These are phyloP conservation scores for Ceriops zippeliana DNA, from an alignment of 345 rosid genomes.

Conservation along the genomic window DNA sequence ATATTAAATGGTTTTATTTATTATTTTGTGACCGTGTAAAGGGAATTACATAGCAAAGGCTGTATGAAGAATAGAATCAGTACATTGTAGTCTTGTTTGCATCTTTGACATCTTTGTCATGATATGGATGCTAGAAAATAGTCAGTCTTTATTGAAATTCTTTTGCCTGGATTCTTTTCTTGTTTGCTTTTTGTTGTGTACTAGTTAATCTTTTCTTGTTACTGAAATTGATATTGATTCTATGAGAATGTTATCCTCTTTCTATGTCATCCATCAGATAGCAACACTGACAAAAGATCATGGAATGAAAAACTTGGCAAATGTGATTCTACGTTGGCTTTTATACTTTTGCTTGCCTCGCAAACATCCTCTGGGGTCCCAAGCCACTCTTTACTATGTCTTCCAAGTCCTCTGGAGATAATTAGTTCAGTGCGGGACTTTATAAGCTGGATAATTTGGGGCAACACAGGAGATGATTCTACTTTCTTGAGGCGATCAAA, in stretches of 20 bases:
- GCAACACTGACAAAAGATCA: conserved; percentile 51
- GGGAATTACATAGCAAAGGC: not conserved
- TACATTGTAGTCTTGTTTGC: not conserved
- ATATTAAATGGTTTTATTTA: not conserved
- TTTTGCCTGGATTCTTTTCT: too few relatives aligned
- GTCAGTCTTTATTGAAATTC: not conserved
- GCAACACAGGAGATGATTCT: conserved; percentile 57
- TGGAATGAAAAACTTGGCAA: conserved; percentile 77
- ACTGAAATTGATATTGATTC: not conserved
- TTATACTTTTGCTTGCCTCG: conserved; percentile 47
- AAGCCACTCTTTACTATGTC: conserved; percentile 27
- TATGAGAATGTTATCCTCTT: conserved; percentile 2
- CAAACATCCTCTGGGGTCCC: conserved; percentile 37
- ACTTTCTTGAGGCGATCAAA: conserved; percentile 62
- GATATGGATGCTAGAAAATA: not conserved
- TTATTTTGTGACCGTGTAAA: not conserved
- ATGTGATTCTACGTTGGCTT: conserved; percentile 76
- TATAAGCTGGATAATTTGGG: conserved; percentile 80
- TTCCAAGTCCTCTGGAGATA: conserved; percentile 56
- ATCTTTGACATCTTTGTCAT: not conserved
- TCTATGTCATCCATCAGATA: conserved; percentile 48
- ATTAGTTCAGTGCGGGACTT: conserved; percentile 54
- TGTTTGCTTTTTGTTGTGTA: too few relatives aligned
- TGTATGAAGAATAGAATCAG: too few relatives aligned
- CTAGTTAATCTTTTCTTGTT: conserved; percentile 7